phyloP scores from a whole-genome alignment of 306 rosid genomes.

The Lathyrus oleraceus region DNA sequence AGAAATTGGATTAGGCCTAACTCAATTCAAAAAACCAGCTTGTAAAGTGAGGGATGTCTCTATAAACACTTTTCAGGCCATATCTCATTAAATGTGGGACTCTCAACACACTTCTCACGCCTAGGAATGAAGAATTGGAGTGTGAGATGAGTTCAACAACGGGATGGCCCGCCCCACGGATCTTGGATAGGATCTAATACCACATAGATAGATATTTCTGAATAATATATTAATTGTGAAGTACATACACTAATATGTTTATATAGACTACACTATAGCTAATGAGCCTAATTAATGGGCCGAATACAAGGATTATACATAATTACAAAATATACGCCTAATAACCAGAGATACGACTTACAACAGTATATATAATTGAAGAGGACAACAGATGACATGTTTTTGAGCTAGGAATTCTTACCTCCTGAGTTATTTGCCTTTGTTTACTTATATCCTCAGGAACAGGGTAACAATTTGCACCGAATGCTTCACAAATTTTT shows the following conservation, averaged over 20 bases:
- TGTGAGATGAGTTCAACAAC: too few species aligned
- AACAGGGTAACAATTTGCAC: slow-evolving; percentile 95
- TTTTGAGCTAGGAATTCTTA: slow-evolving; percentile 47
- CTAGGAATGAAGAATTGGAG: too few species aligned
- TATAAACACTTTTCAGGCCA: too few species aligned
- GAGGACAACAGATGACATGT: slow-evolving; percentile 27
- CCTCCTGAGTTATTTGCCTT: slow-evolving; percentile 92
- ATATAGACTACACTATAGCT: neutral
- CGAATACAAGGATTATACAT: neutral
- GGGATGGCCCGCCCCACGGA: too few species aligned
- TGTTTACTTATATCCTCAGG: slow-evolving; percentile 92
- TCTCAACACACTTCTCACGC: too few species aligned
- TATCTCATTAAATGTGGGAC: too few species aligned
- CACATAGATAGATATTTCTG: neutral
- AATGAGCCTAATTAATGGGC: neutral
- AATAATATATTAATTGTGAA: neutral
- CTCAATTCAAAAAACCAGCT: too few species aligned
- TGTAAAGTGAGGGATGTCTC: too few species aligned
- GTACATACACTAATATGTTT: neutral
- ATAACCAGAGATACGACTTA: neutral
- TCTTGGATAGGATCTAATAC: too few species aligned
- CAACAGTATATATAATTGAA: slow-evolving; percentile 2
- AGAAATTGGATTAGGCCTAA: too few species aligned
- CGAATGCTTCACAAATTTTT: slow-evolving; percentile 97
- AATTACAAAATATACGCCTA: neutral